phyloP scores from a whole-genome alignment of 192 early-diverging fungal genomes.

The Coemansia sp. region DNA sequence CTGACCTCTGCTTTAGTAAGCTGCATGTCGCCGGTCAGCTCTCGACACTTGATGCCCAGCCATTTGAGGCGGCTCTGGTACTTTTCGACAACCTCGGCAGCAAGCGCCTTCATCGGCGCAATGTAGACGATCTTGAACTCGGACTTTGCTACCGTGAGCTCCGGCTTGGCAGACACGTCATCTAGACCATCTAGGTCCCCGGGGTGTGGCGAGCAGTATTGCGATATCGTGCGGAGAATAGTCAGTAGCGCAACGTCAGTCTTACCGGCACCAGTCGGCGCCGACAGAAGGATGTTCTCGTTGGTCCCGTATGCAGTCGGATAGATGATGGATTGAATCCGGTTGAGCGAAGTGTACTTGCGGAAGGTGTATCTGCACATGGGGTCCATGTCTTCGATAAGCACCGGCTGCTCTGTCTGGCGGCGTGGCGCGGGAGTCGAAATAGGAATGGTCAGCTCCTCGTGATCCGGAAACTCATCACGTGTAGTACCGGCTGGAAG shows the following conservation, averaged over 20 bases:
- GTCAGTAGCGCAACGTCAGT: slow-evolving; percentile 97
- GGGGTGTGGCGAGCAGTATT: slow-evolving; percentile 68
- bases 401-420: slow-evolving; percentile 63
- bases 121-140: slow-evolving; percentile 99
- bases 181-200: slow-evolving; percentile 20
- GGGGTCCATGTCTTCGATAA: slow-evolving; percentile 71
- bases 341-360: slow-evolving; percentile 85
- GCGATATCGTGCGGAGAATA: slow-evolving; percentile 76
- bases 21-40: slow-evolving; percentile 98
- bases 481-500: slow-evolving; percentile 76
- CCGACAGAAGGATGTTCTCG: slow-evolving; percentile 98
- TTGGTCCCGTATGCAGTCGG: slow-evolving; percentile 92
- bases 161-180: slow-evolving; percentile 35
- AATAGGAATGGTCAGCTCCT: slow-evolving; percentile 90
- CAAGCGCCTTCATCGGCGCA: slow-evolving; percentile 97
- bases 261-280: slow-evolving; percentile 98
- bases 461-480: slow-evolving; percentile 77
- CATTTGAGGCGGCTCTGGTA: slow-evolving; percentile 80
- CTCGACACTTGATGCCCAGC: slow-evolving; percentile 84
- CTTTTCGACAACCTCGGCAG: slow-evolving; percentile 92
- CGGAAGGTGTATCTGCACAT: slow-evolving; percentile 78
- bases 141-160: slow-evolving; percentile 68
- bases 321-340: slow-evolving; percentile 94
- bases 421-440: slow-evolving; percentile 66
- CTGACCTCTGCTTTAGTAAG: slow-evolving; percentile 92